These are phyloP conservation scores for Hypoxylon lenormandii DNA, from an alignment of 495 filamentous ascomycete species.

Conservation along the genomic window DNA sequence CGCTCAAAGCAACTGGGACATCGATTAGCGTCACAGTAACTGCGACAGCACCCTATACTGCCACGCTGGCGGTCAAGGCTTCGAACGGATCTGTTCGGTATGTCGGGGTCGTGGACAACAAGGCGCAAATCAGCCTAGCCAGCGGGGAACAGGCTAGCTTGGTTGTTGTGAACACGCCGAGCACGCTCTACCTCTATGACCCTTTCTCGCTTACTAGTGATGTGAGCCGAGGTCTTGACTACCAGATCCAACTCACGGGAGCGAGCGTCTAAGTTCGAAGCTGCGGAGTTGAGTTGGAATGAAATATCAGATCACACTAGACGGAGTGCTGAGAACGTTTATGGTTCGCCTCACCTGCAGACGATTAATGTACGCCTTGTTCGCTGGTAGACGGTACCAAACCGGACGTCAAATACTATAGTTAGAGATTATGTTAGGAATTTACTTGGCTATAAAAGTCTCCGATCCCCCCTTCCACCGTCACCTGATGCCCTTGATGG, in stretches of 20 bases:
- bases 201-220: slow-evolving; percentile 57
- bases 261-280: slow-evolving; percentile 36
- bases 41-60: slow-evolving; percentile 49
- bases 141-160: slow-evolving; percentile 57
- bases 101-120: slow-evolving; percentile 43
- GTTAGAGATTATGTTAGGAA: too few relatives aligned
- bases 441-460: too few relatives aligned
- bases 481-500: slow-evolving; percentile 37
- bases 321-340: too few relatives aligned
- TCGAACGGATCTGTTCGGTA: slow-evolving; percentile 50
- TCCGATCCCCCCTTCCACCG: background rate
- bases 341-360: too few relatives aligned
- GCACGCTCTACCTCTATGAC: slow-evolving; percentile 55
- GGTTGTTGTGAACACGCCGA: slow-evolving; percentile 60
- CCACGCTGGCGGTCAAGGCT: slow-evolving; percentile 51
- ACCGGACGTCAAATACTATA: too few relatives aligned
- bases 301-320: background rate
- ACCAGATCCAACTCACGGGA: slow-evolving; percentile 55
- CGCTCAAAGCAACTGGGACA: slow-evolving; percentile 51
- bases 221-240: slow-evolving; percentile 55
- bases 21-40: slow-evolving; percentile 51
- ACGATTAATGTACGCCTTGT: too few relatives aligned
- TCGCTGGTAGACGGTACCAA: too few relatives aligned
- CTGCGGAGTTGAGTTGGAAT: background rate
- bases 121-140: slow-evolving; percentile 44